Conservation (phyloP, 2,329 filamentous ascomycete species). For the Aspergillus ustus region DNA sequence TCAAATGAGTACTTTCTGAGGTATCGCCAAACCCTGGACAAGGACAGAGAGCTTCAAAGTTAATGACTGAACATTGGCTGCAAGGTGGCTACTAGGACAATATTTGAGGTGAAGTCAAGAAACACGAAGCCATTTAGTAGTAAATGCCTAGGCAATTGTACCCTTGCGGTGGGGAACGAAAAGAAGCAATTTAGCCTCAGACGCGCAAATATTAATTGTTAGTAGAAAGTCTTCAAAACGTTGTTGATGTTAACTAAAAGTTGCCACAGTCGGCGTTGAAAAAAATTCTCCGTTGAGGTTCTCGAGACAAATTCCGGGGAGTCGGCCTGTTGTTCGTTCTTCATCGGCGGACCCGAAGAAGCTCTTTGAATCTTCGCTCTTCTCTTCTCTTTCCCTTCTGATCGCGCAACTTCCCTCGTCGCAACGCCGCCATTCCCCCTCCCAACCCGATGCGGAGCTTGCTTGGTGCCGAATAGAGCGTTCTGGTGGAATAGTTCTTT, state of each 20-base stretch:
- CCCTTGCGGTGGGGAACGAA: not conserved
- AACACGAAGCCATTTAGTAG: not conserved
- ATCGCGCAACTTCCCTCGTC: slow-evolving; percentile 30
- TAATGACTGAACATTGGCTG: not conserved
- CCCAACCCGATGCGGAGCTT: slow-evolving; percentile 27
- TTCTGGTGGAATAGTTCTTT: slow-evolving; percentile 33
- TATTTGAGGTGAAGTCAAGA: not conserved
- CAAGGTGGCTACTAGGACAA: not conserved
- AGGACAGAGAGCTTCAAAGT: not conserved
- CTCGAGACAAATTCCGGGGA: slow-evolving; percentile 16
- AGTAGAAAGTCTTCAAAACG: not conserved
- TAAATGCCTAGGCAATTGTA: not conserved
- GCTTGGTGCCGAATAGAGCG: slow-evolving; percentile 23
- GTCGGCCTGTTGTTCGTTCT: slow-evolving; percentile 14
- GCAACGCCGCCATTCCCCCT: slow-evolving; percentile 19
- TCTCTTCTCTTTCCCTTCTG: slow-evolving; percentile 22
- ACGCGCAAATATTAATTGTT: not conserved
- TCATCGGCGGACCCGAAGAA: slow-evolving; percentile 25
- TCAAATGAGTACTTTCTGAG: not conserved
- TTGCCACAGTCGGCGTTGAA: slow-evolving; percentile 1
- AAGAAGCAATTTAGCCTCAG: not conserved
- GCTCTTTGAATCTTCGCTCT: slow-evolving; percentile 20
- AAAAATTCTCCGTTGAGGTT: not conserved
- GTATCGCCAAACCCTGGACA: not conserved
- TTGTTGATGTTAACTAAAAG: not conserved